Base-by-base conservation (phyloP, 1,139 yeast genomes). In the Scheffersomyces illinoinensis region DNA sequence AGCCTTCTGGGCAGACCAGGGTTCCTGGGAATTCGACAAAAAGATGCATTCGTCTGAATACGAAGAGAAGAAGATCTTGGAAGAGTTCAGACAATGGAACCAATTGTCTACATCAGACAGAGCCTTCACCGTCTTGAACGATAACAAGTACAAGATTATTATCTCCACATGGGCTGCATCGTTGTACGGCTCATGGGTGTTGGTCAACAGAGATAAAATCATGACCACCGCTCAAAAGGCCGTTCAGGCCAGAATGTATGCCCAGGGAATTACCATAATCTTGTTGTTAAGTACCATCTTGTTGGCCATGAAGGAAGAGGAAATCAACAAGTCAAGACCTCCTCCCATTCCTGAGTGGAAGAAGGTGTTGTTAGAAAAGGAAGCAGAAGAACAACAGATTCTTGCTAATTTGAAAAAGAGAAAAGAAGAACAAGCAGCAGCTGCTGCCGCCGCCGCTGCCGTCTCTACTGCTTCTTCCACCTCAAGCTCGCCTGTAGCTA, bases 161-260 rank as follows among this genome's bases (percentile, higher is more conserved):
- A 84, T 90, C 47, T 86, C 86, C 56, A 83, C 93, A 1, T 93
- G 98, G 98, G 97, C 92, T 20, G 92, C 87, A 33, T 88, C 96
- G 7, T 76, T 93, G 79, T 92, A 84, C 65, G 97, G 96, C 0
- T 89, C 97, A 2, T 91, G 96, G 92, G 85, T 79, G 59, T 69
- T 80, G 55, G 92, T 91, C 56, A 89, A 91, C 78, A 85, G 83
- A 66, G 97, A 92, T 74, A 89, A 87, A 66, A 81, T 87, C 73
- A 83, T 92, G 88, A 85, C 93, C 58, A 85, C 84, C 60, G 79
- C 97, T 5, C 97, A 93, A 76, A 93, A 92, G 75, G 86, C 91
- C 50, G 97, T 91, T 43, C 96, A 91, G 73, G 97, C 97, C 39
- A 89, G 97, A 84, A 92, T 92, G 88, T 91, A 91, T 72, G 97